Conservation (phyloP, 441 rosid species). For the Croton setiger region DNA sequence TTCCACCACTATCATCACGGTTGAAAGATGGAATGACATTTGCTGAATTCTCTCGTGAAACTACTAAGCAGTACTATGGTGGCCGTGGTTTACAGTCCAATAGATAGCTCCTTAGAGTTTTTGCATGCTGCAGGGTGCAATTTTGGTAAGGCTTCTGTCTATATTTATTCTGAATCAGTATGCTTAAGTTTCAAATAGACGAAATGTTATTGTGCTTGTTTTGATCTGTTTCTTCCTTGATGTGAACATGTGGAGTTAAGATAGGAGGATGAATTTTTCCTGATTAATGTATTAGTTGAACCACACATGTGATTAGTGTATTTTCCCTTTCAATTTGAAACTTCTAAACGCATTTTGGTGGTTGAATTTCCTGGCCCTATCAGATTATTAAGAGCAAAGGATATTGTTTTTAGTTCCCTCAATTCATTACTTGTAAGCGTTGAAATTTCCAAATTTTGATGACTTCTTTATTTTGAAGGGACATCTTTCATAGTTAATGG, state of each 20-base stretch:
- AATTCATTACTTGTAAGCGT: too few relatives aligned
- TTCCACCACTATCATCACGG: slow-evolving; percentile 72
- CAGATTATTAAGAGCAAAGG: too few relatives aligned
- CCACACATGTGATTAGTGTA: background rate
- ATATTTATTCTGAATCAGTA: slow-evolving; percentile 1
- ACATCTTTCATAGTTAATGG: too few relatives aligned
- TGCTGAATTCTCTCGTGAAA: slow-evolving; percentile 75
- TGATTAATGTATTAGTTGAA: background rate
- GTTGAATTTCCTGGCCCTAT: background rate
- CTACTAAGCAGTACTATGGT: slow-evolving; percentile 86
- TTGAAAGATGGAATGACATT: slow-evolving; percentile 88
- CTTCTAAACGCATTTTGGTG: background rate
- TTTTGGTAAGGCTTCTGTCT: slow-evolving; percentile 11
- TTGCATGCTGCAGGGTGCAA: background rate
- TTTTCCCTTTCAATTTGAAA: background rate
- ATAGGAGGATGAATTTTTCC: background rate
- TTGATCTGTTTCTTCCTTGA: background rate
- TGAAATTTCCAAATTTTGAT: too few relatives aligned
- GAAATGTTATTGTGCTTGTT: background rate
- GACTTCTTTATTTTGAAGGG: too few relatives aligned
- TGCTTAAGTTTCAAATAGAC: background rate
- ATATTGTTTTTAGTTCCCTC: too few relatives aligned
- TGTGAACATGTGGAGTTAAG: background rate
- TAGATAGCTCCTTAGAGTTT: slow-evolving; percentile 23
- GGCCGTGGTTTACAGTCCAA: slow-evolving; percentile 77